Evolutionary conservation across 495 filamentous ascomycete genomes (phyloP), one percentile per base, ranked within the genome.

Genomic region (Sabuloglossum arenarium): DNA sequence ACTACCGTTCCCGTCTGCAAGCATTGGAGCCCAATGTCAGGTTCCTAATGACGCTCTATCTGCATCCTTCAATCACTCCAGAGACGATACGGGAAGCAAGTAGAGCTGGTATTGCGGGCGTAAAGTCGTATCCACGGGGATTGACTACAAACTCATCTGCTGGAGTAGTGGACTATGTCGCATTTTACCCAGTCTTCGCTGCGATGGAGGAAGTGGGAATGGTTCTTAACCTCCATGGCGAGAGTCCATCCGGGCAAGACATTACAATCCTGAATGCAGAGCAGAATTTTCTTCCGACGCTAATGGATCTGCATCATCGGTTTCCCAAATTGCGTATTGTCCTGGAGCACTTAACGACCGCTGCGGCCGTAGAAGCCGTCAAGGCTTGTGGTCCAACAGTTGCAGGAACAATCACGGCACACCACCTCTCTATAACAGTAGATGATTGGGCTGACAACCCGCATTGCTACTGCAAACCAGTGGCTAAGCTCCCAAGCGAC

Each of bases 1-100:
- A 81, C 54, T 96, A 94, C 70, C 75, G 82, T 60, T 67, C 73
- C 53, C 71, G 72, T 9, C 75, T 96, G 51, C 69, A 76, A 60
- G 71, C 75, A 53, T 70, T 89, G 60, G 84, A 83, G 51, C 81
- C 82, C 0, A 74, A 77, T 34, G 81, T 95, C 45, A 80, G 75
- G 56, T 95, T 79, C 64, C 76, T 94, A 56, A 94, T 96, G 88
- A 84, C 86, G 3, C 74, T 96, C 27, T 96, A 91, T 65, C 78
- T 93, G 34, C 81, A 86, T 62, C 74, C 82, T 47, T 76, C 71
- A 28, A 76, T 94, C 52, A 94, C 84, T 2, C 84, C 88, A 6
- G 82, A 84, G 32, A 79, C 79, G 12, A 86, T 96, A 56, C 73
- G 75, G 46, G 78, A 84, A 61, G 88, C 87, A 27, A 81, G 80